phyloP scores from a whole-genome alignment of 1,284 basidiomycete species.

The Meripilus lineatus region DNA sequence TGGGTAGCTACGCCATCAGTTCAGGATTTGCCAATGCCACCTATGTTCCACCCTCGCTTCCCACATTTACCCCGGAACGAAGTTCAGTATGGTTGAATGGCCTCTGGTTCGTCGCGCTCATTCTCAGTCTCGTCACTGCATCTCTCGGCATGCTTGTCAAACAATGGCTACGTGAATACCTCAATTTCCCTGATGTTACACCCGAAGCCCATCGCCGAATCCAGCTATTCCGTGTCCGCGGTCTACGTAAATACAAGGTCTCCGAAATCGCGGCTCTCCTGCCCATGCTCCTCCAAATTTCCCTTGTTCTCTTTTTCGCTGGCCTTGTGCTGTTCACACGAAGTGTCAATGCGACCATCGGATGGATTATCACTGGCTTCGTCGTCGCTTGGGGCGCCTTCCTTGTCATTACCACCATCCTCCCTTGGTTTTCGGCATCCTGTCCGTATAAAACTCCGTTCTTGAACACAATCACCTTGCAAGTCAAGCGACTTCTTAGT shows the following conservation, averaged over 20 bases:
- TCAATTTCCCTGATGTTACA: background rate
- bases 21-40: background rate
- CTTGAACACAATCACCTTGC: too few species aligned
- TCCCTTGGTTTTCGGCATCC: too few species aligned
- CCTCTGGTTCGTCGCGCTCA: background rate
- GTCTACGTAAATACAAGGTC: constrained; percentile 19
- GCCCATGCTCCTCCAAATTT: constrained; percentile 19
- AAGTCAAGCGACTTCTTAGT: too few species aligned
- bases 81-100: background rate
- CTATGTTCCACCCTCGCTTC: background rate
- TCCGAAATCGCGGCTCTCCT: constrained; percentile 15
- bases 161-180: constrained; percentile 1
- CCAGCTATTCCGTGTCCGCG: constrained; percentile 19
- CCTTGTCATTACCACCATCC: too few species aligned
- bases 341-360: background rate
- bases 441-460: too few species aligned
- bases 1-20: background rate
- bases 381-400: too few species aligned
- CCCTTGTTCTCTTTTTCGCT: constrained; percentile 17
- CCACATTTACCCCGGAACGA: background rate
- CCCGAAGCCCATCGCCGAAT: constrained; percentile 4
- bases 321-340: constrained; percentile 14
- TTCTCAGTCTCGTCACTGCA: background rate
- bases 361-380: too few species aligned
- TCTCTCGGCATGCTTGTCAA: constrained; percentile 3